phyloP scores from a whole-genome alignment of 495 filamentous ascomycete species.

The Hypoxylon fragiforme region DNA sequence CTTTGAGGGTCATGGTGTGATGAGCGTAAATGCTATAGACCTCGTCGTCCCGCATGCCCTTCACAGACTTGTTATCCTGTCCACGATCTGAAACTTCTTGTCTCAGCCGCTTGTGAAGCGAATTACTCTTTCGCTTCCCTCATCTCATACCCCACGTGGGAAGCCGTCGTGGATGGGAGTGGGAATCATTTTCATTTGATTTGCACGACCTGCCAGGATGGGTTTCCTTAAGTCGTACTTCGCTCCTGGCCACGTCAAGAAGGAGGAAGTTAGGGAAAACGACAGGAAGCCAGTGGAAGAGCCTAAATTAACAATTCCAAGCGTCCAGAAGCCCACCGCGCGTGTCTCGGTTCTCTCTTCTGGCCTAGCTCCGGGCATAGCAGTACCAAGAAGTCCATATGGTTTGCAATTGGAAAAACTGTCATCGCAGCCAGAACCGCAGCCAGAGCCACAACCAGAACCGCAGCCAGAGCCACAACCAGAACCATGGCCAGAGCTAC shows the following conservation, averaged over 20 bases:
- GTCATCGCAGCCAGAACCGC: constrained; percentile 10
- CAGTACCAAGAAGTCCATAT: constrained; percentile 9
- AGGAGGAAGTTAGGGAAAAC: constrained; percentile 10
- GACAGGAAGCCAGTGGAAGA: constrained; percentile 7
- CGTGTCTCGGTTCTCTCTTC: not conserved
- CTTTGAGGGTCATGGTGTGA: constrained; percentile 15
- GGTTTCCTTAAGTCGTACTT: constrained; percentile 39
- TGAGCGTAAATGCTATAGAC: constrained; percentile 14
- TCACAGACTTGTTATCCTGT: not conserved
- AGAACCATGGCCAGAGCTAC: constrained; percentile 8
- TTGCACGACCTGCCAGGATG: constrained; percentile 21
- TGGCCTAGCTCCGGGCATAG: constrained; percentile 5
- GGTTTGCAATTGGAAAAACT: not conserved
- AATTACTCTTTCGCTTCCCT: not conserved
- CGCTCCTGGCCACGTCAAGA: constrained; percentile 26
- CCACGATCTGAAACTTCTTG: not conserved
- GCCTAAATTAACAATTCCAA: not conserved
- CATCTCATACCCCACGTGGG: not conserved
- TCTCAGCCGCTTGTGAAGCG: not conserved
- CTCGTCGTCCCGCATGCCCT: constrained; percentile 10
- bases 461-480: not conserved
- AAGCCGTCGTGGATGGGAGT: constrained; percentile 12
- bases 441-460: constrained; percentile 1
- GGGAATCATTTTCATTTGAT: constrained; percentile 12
- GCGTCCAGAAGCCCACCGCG: not conserved